Evolutionary conservation across 2,329 filamentous ascomycete species (phyloP).

Genomic region (Colletotrichum eremochloae): DNA sequence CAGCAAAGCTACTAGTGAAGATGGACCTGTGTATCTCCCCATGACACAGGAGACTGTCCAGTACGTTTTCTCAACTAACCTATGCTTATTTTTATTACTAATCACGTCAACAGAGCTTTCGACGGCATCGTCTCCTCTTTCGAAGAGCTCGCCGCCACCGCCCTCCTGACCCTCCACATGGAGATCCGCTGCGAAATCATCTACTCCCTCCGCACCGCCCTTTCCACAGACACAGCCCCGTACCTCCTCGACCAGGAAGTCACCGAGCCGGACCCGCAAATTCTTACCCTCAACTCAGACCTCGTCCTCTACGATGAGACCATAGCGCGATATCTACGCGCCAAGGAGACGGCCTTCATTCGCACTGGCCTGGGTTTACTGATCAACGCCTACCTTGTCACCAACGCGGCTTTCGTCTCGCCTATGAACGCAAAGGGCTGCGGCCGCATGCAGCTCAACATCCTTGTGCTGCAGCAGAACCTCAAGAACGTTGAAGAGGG

Average conservation of each 20-base stretch:
- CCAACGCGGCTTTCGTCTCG: slow-evolving; percentile 77
- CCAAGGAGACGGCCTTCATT: slow-evolving; percentile 80
- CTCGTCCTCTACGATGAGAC: slow-evolving; percentile 91
- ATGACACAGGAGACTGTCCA: slow-evolving; percentile 87
- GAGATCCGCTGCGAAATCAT: slow-evolving; percentile 90
- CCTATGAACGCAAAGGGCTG: slow-evolving; percentile 89
- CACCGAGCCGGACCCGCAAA: slow-evolving; percentile 81
- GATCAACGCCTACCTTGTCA: slow-evolving; percentile 83
- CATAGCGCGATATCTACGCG: slow-evolving; percentile 78
- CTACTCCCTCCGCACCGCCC: slow-evolving; percentile 77
- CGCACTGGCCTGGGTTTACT: slow-evolving; percentile 81
- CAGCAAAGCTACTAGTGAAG: slow-evolving; percentile 69
- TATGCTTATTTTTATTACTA: slow-evolving; percentile 39
- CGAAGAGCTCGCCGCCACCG: slow-evolving; percentile 81
- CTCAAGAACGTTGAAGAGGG: slow-evolving; percentile 89
- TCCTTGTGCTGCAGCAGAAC: slow-evolving; percentile 95
- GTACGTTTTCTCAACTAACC: slow-evolving; percentile 63
- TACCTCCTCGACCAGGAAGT: slow-evolving; percentile 79
- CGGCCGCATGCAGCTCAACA: slow-evolving; percentile 91
- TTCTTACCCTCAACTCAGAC: slow-evolving; percentile 86
- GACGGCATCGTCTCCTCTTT: slow-evolving; percentile 89
- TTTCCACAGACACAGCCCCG: slow-evolving; percentile 71
- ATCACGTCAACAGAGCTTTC: slow-evolving; percentile 72
- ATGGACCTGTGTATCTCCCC: slow-evolving; percentile 82
- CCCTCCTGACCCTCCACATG: slow-evolving; percentile 88